Conservation (phyloP, 2,329 filamentous ascomycete genomes). For the Cordyceps tenuipes region DNA sequence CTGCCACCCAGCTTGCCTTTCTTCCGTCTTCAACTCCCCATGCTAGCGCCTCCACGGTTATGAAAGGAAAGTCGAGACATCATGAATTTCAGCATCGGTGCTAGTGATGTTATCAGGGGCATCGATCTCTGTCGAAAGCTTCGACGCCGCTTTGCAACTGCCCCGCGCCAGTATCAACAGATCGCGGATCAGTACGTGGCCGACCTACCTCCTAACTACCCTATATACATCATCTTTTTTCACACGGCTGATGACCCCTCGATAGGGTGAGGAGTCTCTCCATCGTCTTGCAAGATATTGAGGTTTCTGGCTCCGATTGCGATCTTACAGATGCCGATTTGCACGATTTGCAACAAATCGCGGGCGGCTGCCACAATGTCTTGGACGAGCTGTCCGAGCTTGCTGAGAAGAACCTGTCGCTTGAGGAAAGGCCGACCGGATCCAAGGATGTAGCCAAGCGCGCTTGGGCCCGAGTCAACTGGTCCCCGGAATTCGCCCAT, state of each 20-base stretch:
- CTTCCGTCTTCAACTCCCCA: background rate
- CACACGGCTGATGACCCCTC: background rate
- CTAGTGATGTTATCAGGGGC: background rate
- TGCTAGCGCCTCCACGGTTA: background rate
- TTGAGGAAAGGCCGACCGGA: background rate
- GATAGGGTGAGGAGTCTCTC: background rate
- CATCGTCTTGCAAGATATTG: background rate
- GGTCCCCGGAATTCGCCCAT: background rate
- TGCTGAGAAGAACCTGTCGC: background rate
- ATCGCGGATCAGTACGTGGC: background rate
- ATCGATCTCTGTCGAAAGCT: background rate
- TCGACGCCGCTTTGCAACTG: background rate
- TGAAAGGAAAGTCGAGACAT: background rate
- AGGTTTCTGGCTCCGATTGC: background rate
- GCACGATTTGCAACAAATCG: background rate
- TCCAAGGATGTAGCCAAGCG: background rate
- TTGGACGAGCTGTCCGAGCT: background rate
- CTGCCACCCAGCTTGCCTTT: background rate
- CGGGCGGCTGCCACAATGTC: background rate
- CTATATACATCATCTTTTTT: background rate
- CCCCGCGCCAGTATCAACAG: background rate
- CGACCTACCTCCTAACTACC: background rate
- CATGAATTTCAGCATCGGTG: background rate
- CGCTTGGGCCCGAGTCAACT: background rate
- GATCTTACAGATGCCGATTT: background rate